Base-by-base conservation (phyloP, 495 filamentous ascomycete species). In the Aspergillus cavernicola region DNA sequence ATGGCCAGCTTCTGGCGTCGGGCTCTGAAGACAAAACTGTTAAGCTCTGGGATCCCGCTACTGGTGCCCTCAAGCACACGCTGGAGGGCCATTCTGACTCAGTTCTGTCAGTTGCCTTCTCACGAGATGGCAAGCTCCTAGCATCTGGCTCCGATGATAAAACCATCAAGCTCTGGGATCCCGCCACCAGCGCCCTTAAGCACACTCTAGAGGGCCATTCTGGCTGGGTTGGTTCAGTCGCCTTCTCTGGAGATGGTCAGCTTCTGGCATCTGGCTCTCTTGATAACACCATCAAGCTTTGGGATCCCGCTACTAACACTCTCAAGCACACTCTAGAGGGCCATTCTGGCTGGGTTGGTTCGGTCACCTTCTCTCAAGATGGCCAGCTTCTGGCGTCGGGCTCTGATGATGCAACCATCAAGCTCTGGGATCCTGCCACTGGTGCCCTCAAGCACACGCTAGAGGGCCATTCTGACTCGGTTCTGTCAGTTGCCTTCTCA, bases 281-380 rank as follows among this genome's bases (percentile, higher is more conserved):
- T 22, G 66, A 68, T 54, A 23, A 41, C 0, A 64, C 58, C 22
- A 45, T 66, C 3, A 50, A 54, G 24, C 24, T 70, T 12, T 55
- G 53, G 53, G 37, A 55, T 36, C 11, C 37, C 1, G 48, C 24
- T 0, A 49, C 36, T 4, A 44, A 35, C 23, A 13, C 20, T 5
- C 23, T 48, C 1, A 12, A 32, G 26, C 42, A 32, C 1, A 54
- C 42, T n/a, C 11, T 40, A 4, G 20, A 26, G 19, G 33, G 33
- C 23, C 19, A 39, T 28, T 31, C 36, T 8, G 15, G n/a, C 12
- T 18, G 4, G n/a, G 36, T 38, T 7, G 5, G 20, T 7, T 22
- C 19, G 7, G 38, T 40, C 2, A 13, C 7, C 38, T 40, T 40
- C n/a, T 49, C 33, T 9, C 28, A 15, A 6, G 16, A 33, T 6